A percentile compares a stretch with the other conserved stretches of the same genome.
Evolutionary conservation across 1,284 basidiomycete genomes (phyloP).

Genomic region (Ustilago vetiveriae): DNA sequence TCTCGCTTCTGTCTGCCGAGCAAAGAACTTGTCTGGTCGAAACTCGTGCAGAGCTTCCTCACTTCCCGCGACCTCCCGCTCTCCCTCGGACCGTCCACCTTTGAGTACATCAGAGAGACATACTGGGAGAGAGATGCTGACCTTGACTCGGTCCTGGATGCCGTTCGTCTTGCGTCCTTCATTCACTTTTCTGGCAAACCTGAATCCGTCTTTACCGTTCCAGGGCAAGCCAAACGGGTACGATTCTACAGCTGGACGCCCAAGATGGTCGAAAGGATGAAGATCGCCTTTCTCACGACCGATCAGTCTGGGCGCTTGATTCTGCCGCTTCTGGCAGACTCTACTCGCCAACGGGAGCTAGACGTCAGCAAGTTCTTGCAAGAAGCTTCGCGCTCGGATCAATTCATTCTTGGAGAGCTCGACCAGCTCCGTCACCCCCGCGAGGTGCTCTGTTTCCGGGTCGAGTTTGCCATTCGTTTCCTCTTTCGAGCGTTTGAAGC

Average conservation of each 20-base stretch:
- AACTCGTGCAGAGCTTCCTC: conserved; percentile 45
- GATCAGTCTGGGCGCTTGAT: conserved; percentile 9
- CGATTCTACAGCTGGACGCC: conserved; percentile 37
- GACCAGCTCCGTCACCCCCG: conserved; percentile 19
- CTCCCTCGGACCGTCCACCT: conserved; percentile 46
- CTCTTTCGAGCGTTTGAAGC: conserved; percentile 31
- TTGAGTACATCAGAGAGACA: conserved; percentile 49
- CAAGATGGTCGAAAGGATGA: conserved; percentile 35
- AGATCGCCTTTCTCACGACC: conserved; percentile 28
- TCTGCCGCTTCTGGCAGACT: conserved; percentile 19
- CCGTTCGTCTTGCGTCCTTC: conserved; percentile 42
- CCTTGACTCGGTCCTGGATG: conserved; percentile 47
- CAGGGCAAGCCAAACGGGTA: conserved; percentile 24
- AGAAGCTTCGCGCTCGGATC: conserved; percentile 26
- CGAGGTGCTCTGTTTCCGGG: conserved; percentile 31
- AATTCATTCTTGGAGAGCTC: conserved; percentile 25
- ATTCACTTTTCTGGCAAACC: conserved; percentile 52
- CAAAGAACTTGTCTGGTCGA: conserved; percentile 51
- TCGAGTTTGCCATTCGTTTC: conserved; percentile 38
- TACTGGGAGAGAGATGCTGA: conserved; percentile 56
- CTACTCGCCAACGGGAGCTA: neutral
- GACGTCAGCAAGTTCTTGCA: conserved; percentile 18
- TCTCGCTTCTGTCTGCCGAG: conserved; percentile 43
- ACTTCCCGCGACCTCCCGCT: conserved; percentile 25
- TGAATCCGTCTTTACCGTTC: conserved; percentile 42